Conservation (phyloP, 768 basidiomycete genomes). For the Agaricus subrufescens region DNA sequence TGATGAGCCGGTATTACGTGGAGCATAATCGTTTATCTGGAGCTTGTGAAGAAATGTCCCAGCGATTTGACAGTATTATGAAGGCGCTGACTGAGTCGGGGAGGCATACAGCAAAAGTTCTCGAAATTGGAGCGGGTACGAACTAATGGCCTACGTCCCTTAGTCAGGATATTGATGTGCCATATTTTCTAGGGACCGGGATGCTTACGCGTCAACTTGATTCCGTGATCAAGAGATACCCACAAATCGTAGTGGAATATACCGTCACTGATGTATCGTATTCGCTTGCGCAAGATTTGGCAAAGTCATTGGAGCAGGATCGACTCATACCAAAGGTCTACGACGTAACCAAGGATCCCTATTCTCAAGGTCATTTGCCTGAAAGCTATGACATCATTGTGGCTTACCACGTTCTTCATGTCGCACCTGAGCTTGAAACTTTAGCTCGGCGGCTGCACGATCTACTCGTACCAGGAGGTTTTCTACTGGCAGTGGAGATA, state of each 20-base stretch:
- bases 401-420: conserved; percentile 1
- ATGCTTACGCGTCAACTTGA: not conserved
- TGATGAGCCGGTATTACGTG: not conserved
- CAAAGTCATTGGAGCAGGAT: not conserved
- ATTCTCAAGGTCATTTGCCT: not conserved
- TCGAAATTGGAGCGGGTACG: conserved; percentile 3
- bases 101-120: not conserved
- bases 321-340: not conserved
- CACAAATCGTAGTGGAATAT: not conserved
- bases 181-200: not conserved
- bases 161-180: too few species aligned
- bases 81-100: not conserved
- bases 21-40: not conserved
- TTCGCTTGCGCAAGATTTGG: not conserved
- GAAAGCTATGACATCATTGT: conserved; percentile 1
- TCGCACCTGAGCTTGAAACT: not conserved
- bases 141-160: too few species aligned
- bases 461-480: not conserved
- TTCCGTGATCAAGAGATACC: not conserved
- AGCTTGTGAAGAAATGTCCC: not conserved
- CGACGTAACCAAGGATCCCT: not conserved
- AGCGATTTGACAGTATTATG: not conserved
- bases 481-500: not conserved
- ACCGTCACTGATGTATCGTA: conserved; percentile 2
- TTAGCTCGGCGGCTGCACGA: not conserved